Percentiles rank a stretch among this genome's conserved stretches.
Conservation (phyloP, 768 basidiomycete species). For the Rickenella mellea region DNA sequence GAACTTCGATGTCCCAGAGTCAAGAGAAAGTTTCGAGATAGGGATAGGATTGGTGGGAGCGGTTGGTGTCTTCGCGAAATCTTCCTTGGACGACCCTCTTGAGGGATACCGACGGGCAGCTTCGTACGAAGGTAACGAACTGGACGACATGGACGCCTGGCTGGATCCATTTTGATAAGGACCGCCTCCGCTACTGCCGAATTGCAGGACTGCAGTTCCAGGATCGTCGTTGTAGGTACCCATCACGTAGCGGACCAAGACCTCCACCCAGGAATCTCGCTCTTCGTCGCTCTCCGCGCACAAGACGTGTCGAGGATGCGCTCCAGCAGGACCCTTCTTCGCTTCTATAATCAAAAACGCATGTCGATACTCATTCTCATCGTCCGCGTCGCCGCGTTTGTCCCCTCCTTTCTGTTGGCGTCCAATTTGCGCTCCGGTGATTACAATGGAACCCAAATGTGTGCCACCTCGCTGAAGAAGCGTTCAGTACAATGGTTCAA, state of each 20-base stretch:
- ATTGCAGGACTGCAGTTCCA: slow-evolving; percentile 23
- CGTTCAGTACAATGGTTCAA: slow-evolving; percentile 6
- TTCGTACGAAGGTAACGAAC: slow-evolving; percentile 35
- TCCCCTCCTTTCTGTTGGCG: slow-evolving; percentile 68
- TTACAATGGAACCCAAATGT: slow-evolving; percentile 82
- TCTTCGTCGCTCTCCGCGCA: slow-evolving; percentile 95
- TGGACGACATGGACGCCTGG: slow-evolving; percentile 52
- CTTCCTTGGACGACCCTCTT: slow-evolving; percentile 47
- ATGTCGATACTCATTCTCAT: slow-evolving; percentile 92
- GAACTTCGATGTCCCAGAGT: slow-evolving; percentile 48
- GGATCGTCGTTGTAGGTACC: slow-evolving; percentile 73
- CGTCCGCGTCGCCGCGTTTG: slow-evolving; percentile 46
- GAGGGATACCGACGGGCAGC: slow-evolving; percentile 22
- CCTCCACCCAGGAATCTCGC: slow-evolving; percentile 90
- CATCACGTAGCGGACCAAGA: slow-evolving; percentile 81
- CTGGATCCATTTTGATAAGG: slow-evolving; percentile 8
- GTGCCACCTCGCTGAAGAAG: slow-evolving; percentile 69
- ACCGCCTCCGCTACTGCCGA: slow-evolving; percentile 3
- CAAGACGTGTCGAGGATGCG: slow-evolving; percentile 78
- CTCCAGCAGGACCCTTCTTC: slow-evolving; percentile 60
- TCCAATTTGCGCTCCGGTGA: slow-evolving; percentile 93
- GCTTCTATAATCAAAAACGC: slow-evolving; percentile 95
- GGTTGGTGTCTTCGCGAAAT: slow-evolving; percentile 42
- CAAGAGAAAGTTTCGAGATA: slow-evolving; percentile 45
- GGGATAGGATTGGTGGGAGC: slow-evolving; percentile 35